Conservation (phyloP, 331 rosid species). For the Prunus yedoensis region DNA sequence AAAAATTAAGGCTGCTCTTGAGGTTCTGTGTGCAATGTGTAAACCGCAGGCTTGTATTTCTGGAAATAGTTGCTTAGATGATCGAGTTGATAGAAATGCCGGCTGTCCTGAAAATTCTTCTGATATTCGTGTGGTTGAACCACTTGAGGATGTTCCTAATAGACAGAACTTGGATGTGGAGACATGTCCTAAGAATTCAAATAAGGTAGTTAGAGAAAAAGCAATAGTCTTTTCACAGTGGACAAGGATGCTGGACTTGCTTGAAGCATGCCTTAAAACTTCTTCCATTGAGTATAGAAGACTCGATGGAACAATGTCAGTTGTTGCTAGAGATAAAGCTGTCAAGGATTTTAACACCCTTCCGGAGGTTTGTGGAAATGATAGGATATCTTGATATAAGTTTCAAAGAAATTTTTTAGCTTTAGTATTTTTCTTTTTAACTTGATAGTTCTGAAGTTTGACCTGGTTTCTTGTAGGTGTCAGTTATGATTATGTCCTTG, state of each 20-base stretch:
- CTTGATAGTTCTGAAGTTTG: background rate
- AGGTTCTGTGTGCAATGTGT: constrained; percentile 56
- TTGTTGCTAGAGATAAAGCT: constrained; percentile 80
- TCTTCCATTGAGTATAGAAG: constrained; percentile 83
- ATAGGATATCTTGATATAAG: constrained; percentile 11
- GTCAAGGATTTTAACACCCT: constrained; percentile 84
- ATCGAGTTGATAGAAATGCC: constrained; percentile 32
- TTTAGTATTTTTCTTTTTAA: background rate
- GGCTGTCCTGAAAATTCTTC: constrained; percentile 35
- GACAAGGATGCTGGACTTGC: constrained; percentile 97
- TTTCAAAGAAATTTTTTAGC: constrained; percentile 3
- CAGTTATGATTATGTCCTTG: constrained; percentile 97
- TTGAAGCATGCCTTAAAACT: constrained; percentile 72
- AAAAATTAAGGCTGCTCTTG: constrained; percentile 89
- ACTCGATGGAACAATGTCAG: constrained; percentile 93
- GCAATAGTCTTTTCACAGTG: constrained; percentile 99
- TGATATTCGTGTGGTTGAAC: constrained; percentile 32
- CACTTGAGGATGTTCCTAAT: constrained; percentile 31
- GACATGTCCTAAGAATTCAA: constrained; percentile 34
- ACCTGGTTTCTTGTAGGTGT: constrained; percentile 50
- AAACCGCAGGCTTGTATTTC: constrained; percentile 43
- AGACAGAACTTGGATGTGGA: constrained; percentile 33
- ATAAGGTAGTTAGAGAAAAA: constrained; percentile 55
- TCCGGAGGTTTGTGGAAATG: constrained; percentile 78
- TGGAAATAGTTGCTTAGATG: constrained; percentile 30